These are phyloP conservation scores for Plenodomus lindquistii DNA, from an alignment of 2,329 filamentous ascomycete genomes.

Conservation along the genomic window DNA sequence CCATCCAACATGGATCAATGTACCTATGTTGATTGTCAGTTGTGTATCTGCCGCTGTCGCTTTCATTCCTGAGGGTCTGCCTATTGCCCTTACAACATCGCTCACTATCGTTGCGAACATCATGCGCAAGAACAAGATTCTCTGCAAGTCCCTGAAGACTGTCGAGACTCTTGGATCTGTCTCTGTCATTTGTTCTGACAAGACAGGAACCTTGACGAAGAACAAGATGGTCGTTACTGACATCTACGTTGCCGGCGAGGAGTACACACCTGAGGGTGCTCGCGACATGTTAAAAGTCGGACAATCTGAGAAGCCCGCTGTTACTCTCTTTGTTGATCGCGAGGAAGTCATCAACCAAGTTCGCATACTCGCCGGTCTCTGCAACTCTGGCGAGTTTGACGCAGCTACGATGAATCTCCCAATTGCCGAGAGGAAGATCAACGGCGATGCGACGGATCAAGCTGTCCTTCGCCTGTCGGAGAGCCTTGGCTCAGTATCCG, in stretches of 20 bases:
- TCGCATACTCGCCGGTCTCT: constrained; percentile 65
- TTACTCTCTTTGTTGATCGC: constrained; percentile 22
- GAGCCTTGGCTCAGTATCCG: constrained; percentile 61
- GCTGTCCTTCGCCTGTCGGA: constrained; percentile 75
- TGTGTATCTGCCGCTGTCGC: constrained; percentile 65
- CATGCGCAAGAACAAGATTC: constrained; percentile 75
- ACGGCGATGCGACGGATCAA: constrained; percentile 77
- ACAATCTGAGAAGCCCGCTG: constrained; percentile 44
- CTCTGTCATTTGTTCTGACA: constrained; percentile 75
- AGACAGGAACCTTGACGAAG: constrained; percentile 72
- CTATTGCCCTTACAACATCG: constrained; percentile 54
- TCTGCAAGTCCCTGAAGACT: constrained; percentile 80
- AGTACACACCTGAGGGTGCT: constrained; percentile 57
- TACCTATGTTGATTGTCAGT: constrained; percentile 71
- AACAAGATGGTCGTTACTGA: constrained; percentile 76
- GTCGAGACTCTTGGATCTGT: constrained; percentile 76
- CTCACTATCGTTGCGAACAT: constrained; percentile 76
- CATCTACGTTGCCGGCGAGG: constrained; percentile 61
- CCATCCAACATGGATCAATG: constrained; percentile 72
- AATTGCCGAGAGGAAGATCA: constrained; percentile 64
- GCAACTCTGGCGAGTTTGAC: constrained; percentile 77
- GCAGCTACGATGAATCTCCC: constrained; percentile 63
- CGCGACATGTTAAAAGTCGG: constrained; percentile 37
- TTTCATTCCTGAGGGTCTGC: constrained; percentile 66
- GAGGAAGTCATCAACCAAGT: constrained; percentile 55